phyloP scores from a whole-genome alignment of 2,329 filamentous ascomycete species.

The Mycogone perniciosa region DNA sequence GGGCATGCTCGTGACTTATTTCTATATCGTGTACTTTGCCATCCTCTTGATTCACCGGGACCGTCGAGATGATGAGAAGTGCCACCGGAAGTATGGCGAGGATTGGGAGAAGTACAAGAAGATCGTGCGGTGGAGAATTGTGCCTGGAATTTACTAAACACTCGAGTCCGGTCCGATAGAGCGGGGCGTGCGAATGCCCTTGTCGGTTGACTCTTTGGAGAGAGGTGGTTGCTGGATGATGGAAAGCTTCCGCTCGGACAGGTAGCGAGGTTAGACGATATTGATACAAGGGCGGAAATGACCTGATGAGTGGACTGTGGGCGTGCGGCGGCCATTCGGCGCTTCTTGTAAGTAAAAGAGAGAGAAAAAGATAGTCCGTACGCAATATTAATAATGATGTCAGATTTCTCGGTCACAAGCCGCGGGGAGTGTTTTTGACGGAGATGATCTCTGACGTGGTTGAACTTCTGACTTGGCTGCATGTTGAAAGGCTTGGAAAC shows the following conservation, averaged over 20 bases:
- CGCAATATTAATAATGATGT: constrained; percentile 8
- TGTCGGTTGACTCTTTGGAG: background rate
- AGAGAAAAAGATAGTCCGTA: constrained; percentile 8
- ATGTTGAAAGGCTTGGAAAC: no score
- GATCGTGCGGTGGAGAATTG: constrained; percentile 72
- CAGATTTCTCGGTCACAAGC: background rate
- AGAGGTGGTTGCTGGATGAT: background rate
- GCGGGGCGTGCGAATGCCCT: background rate
- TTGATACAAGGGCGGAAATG: background rate
- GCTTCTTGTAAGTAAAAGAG: constrained; percentile 1
- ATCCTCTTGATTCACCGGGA: constrained; percentile 82
- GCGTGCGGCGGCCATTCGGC: constrained; percentile 2
- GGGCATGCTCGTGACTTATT: constrained; percentile 87
- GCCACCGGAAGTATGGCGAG: constrained; percentile 79
- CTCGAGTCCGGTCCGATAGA: background rate
- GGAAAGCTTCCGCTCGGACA: no score
- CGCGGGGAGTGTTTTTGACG: background rate
- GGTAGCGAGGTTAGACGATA: no score
- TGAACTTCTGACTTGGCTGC: no score
- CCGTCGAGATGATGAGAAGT: constrained; percentile 84
- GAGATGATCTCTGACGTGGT: no score
- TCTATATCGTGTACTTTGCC: constrained; percentile 89
- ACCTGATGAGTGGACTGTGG: background rate
- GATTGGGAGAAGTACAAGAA: constrained; percentile 89
- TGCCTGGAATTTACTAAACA: constrained; percentile 73